Conservation (phyloP, 768 basidiomycete genomes). For the Hypholoma sublateritium region DNA sequence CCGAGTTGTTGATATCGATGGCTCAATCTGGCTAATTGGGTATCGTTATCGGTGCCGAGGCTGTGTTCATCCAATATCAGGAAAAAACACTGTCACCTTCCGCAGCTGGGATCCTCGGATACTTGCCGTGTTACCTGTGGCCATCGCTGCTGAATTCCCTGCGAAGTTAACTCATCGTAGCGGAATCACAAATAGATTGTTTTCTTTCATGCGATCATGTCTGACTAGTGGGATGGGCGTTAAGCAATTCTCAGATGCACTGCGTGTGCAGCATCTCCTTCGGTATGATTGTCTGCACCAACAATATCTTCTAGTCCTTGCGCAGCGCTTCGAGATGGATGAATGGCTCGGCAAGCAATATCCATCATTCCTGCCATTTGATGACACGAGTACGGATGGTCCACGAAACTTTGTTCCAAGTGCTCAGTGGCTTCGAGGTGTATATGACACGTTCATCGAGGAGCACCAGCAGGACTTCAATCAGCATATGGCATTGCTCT, state of each 20-base stretch:
- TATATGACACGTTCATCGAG: constrained; percentile 17
- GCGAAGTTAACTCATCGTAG: constrained; percentile 21
- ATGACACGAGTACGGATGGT: constrained; percentile 12
- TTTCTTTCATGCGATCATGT: constrained; percentile 16
- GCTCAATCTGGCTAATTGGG: constrained; percentile 4
- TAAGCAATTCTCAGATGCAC: constrained; percentile 22
- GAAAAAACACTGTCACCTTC: constrained; percentile 21
- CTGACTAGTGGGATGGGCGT: constrained; percentile 23
- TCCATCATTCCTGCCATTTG: constrained; percentile 18
- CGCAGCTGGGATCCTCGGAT: constrained; percentile 26
- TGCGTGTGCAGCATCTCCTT: constrained; percentile 10
- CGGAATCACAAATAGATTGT: constrained; percentile 15
- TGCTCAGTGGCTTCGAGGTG: constrained; percentile 19
- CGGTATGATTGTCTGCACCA: constrained; percentile 19
- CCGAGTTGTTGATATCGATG: constrained; percentile 5
- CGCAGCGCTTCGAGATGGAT: neutral
- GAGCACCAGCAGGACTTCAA: neutral
- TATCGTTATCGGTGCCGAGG: constrained; percentile 7
- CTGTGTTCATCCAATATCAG: neutral
- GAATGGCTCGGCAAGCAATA: constrained; percentile 6
- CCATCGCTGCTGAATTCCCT: constrained; percentile 23
- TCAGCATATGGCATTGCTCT: neutral
- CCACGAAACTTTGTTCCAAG: constrained; percentile 23
- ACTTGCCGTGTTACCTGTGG: constrained; percentile 16
- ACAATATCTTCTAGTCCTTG: constrained; percentile 16